These are phyloP conservation scores for Mycena galopus DNA, from an alignment of 768 basidiomycete genomes.

Conservation along the genomic window DNA sequence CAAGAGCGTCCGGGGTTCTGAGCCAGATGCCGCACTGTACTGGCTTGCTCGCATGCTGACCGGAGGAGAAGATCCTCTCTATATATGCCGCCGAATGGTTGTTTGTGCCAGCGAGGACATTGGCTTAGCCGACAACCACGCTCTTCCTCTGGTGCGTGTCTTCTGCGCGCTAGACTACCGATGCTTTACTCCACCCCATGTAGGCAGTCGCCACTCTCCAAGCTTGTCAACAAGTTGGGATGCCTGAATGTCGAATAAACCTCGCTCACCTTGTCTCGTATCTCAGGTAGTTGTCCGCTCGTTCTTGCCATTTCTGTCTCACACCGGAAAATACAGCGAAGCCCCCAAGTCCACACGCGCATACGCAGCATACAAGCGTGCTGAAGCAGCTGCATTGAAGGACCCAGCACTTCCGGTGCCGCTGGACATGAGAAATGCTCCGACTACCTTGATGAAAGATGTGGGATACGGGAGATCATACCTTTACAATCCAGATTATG, in stretches of 20 bases:
- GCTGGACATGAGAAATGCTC: conserved; percentile 81
- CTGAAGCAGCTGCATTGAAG: conserved; percentile 70
- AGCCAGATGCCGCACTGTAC: conserved; percentile 85
- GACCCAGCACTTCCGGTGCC: conserved; percentile 74
- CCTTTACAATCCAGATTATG: conserved; percentile 71
- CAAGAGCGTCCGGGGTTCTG: conserved; percentile 84
- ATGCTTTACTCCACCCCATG: neutral
- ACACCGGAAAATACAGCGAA: conserved; percentile 49
- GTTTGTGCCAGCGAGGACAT: conserved; percentile 91
- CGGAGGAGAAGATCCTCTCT: conserved; percentile 86
- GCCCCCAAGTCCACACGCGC: conserved; percentile 85
- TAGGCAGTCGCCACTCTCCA: conserved; percentile 74
- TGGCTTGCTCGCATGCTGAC: conserved; percentile 90
- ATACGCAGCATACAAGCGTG: conserved; percentile 82
- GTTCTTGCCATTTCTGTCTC: neutral
- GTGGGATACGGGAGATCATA: conserved; percentile 78
- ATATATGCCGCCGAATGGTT: conserved; percentile 78
- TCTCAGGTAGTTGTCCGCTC: conserved; percentile 55
- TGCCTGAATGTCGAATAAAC: conserved; percentile 87
- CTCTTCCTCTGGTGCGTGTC: conserved; percentile 75
- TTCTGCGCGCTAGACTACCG: neutral
- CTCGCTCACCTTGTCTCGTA: conserved; percentile 84
- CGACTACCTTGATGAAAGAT: conserved; percentile 77
- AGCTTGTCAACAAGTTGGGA: conserved; percentile 79
- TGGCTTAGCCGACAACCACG: conserved; percentile 83